Base-by-base conservation (phyloP, 164 flowering plant genomes). In the Kingdonia uniflora region DNA sequence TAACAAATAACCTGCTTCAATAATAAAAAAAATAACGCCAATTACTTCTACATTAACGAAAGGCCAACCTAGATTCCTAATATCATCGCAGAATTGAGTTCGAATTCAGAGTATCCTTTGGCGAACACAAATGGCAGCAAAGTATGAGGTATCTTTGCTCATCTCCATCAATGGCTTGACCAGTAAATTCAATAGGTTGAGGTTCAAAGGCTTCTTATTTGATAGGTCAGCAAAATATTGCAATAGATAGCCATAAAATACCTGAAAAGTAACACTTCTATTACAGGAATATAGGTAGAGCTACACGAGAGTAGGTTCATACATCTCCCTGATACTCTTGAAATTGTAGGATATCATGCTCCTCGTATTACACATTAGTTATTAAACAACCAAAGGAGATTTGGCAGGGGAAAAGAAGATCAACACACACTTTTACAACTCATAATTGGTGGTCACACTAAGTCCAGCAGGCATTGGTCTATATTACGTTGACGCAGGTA, bases 51-150 rank as follows among this genome's bases (percentile, higher is more conserved):
- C 42, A 48, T 40, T 52, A 5, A 59, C 16, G 16, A 48, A 2
- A 8, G 48, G 54, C 50, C 16, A 42, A 84, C 99, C 95, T 75
- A 77, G 68, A 45, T 68, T 69, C 66, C 80, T 89, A 29, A 87
- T 46, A 56, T 76, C 81, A 55, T 79, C 81, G 64, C 79, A 80
- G 58, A 89, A 74, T 42, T 74, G 83, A 33, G 69, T 63, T 25
- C 95, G 76, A 19, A 73, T 80, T 11, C 58, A 68, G 48, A 64
- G 60, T 49, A 94, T 64, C 40, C 97, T 62, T 54, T 87, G 79
- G 50, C 97, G 86, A 62, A 96, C 99, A 81, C 97, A 94, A 39
- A 85, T 81, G 48, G 94, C 96, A 24, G 99, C 85, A 74, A 80
- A 94, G 59, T 81, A 87, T 52, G 99, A 97, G 49, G 76, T 75